Percentiles rank a stretch among this genome's conserved stretches.
Conservation (phyloP, 2,329 filamentous ascomycete genomes). For the Hansfordia pulvinata region DNA sequence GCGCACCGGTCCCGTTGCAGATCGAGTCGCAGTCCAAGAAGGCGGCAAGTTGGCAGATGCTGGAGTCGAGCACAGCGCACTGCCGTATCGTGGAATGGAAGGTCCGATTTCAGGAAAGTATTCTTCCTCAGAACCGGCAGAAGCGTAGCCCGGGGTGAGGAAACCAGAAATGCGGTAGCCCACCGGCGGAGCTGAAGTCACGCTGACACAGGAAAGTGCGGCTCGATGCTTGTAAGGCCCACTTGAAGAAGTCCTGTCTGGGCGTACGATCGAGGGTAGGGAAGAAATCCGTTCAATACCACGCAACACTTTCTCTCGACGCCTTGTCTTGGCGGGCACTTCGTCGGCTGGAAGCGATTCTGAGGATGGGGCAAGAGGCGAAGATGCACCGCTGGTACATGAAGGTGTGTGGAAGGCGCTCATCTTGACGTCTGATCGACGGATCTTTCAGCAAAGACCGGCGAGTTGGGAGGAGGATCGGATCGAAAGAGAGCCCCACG, state of each 20-base stretch:
- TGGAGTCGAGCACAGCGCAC: constrained; percentile 20
- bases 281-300: constrained; percentile 73
- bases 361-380: no score
- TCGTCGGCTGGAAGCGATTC: no score
- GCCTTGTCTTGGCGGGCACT: constrained; percentile 44
- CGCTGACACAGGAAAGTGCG: constrained; percentile 40
- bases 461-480: no score
- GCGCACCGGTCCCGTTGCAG: constrained; percentile 11
- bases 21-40: constrained; percentile 37
- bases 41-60: constrained; percentile 49
- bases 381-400: no score
- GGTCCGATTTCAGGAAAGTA: constrained; percentile 21
- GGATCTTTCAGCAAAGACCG: no score
- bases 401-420: no score
- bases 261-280: constrained; percentile 54
- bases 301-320: constrained; percentile 56
- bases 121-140: constrained; percentile 9
- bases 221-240: constrained; percentile 49
- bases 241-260: constrained; percentile 51
- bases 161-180: constrained; percentile 18
- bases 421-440: no score
- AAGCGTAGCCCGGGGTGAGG: constrained; percentile 16
- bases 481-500: no score
- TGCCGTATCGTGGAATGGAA: constrained; percentile 28
- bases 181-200: constrained; percentile 28